Evolutionary conservation across 179 eudicot species (phyloP).

Genomic region (Spinacia oleracea): DNA sequence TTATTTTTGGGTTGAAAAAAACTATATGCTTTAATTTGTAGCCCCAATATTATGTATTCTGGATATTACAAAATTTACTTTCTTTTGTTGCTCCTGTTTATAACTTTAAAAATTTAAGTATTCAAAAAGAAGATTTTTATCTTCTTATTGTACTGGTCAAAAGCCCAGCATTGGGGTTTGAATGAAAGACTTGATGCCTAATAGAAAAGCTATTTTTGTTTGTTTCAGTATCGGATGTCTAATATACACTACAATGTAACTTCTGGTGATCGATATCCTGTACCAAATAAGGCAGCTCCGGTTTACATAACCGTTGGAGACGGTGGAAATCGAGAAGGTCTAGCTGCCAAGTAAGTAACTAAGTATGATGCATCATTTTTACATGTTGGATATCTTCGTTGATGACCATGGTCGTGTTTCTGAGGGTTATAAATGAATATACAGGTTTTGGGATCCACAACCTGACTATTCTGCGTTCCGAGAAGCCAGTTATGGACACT

Average conservation of each 20-base stretch:
- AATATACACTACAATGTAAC: conserved; percentile 7
- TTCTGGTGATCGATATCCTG: background rate
- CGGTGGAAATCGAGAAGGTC: conserved; percentile 12
- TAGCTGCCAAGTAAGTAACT: conserved; percentile 13
- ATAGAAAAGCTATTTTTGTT: background rate
- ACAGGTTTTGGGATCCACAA: conserved; percentile 9
- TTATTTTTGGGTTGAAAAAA: too few relatives aligned
- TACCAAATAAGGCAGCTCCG: conserved; percentile 3
- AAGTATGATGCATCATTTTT: too few relatives aligned
- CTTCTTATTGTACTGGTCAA: too few relatives aligned
- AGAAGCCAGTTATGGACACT: conserved; percentile 7
- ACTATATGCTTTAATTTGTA: too few relatives aligned
- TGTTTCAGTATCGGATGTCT: conserved; percentile 1
- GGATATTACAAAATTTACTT: too few relatives aligned
- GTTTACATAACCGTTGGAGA: conserved; percentile 11
- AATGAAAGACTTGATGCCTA: background rate
- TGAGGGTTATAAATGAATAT: background rate
- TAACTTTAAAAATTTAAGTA: too few relatives aligned
- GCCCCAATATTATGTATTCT: too few relatives aligned
- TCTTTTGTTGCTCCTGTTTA: too few relatives aligned
- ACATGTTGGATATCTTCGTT: background rate
- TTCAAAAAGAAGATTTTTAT: too few relatives aligned
- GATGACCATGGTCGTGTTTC: background rate
- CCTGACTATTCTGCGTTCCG: conserved; percentile 10
- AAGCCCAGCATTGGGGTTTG: background rate